phyloP scores from a whole-genome alignment of 2,329 filamentous ascomycete genomes.

The Calonectria pauciramosa region DNA sequence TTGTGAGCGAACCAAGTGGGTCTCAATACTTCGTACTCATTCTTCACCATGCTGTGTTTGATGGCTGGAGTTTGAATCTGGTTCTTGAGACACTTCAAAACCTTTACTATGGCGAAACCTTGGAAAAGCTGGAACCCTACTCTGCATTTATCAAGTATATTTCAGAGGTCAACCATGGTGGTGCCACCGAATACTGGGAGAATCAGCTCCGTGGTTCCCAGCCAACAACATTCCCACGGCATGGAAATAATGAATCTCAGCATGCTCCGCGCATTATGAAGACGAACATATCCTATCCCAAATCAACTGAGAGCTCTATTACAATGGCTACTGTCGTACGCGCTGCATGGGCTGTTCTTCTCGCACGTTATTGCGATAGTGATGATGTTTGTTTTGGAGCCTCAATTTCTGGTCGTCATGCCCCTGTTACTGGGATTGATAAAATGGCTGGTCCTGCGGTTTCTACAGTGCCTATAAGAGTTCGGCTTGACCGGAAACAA shows the following conservation, averaged over 20 bases:
- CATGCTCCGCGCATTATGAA: not conserved
- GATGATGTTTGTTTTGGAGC: slow-evolving; percentile 58
- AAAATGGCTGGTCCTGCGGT: slow-evolving; percentile 48
- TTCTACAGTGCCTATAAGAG: slow-evolving; percentile 42
- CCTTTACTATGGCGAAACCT: not conserved
- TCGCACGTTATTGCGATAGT: slow-evolving; percentile 57
- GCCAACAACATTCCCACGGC: not conserved
- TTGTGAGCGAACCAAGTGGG: not conserved
- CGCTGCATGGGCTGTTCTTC: slow-evolving; percentile 66
- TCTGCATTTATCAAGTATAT: slow-evolving; percentile 1
- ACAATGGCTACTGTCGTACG: slow-evolving; percentile 32
- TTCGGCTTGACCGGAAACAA: slow-evolving; percentile 42
- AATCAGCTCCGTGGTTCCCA: not conserved
- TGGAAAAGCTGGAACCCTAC: not conserved
- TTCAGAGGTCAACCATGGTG: not conserved
- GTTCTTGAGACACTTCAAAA: not conserved
- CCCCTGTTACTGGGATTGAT: slow-evolving; percentile 38
- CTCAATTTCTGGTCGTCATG: slow-evolving; percentile 56
- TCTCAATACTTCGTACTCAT: not conserved
- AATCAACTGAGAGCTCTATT: not conserved
- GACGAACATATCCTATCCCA: not conserved
- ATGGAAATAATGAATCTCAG: not conserved
- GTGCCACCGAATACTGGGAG: not conserved
- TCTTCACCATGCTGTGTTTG: slow-evolving; percentile 10
- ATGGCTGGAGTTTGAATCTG: slow-evolving; percentile 6